These are phyloP conservation scores for Geotrichum europaeum DNA, from an alignment of 1,139 yeast genomes.

Conservation along the genomic window DNA sequence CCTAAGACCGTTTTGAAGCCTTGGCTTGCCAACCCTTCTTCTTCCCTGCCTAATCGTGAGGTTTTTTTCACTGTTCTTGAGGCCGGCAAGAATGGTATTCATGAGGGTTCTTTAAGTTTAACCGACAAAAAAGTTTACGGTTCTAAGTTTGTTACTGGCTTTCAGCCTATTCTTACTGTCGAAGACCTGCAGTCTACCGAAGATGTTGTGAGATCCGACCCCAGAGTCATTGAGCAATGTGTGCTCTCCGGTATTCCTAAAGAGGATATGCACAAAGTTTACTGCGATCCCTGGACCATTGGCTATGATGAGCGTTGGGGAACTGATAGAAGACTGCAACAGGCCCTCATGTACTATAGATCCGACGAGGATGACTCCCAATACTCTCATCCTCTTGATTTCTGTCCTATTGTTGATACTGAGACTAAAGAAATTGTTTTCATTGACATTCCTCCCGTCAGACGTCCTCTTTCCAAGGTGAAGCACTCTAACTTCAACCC, in stretches of 20 bases:
- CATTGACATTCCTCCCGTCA: slow-evolving; percentile 68
- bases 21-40: slow-evolving; percentile 50
- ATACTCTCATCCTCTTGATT: slow-evolving; percentile 77
- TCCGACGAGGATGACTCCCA: slow-evolving; percentile 75
- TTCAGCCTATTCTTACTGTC: slow-evolving; percentile 69
- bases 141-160: slow-evolving; percentile 49
- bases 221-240: slow-evolving; percentile 68
- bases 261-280: slow-evolving; percentile 60
- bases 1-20: slow-evolving; percentile 52
- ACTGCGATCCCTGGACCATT: slow-evolving; percentile 85
- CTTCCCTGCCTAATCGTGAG: slow-evolving; percentile 54
- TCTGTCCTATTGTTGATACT: slow-evolving; percentile 77
- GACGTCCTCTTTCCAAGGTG: slow-evolving; percentile 64
- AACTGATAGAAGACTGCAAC: slow-evolving; percentile 65
- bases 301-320: slow-evolving; percentile 87
- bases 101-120: slow-evolving; percentile 64
- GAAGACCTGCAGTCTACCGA: slow-evolving; percentile 62
- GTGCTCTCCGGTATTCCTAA: slow-evolving; percentile 60
- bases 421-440: slow-evolving; percentile 60
- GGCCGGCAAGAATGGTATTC: slow-evolving; percentile 53
- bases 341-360: slow-evolving; percentile 74
- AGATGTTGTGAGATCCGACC: slow-evolving; percentile 58
- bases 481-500: slow-evolving; percentile 68
- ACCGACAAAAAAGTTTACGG: slow-evolving; percentile 43
- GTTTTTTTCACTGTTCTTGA: slow-evolving; percentile 61